Evolutionary conservation across 2,329 filamentous ascomycete species (phyloP).

Genomic region (Paraphaeosphaeria sporulosa): DNA sequence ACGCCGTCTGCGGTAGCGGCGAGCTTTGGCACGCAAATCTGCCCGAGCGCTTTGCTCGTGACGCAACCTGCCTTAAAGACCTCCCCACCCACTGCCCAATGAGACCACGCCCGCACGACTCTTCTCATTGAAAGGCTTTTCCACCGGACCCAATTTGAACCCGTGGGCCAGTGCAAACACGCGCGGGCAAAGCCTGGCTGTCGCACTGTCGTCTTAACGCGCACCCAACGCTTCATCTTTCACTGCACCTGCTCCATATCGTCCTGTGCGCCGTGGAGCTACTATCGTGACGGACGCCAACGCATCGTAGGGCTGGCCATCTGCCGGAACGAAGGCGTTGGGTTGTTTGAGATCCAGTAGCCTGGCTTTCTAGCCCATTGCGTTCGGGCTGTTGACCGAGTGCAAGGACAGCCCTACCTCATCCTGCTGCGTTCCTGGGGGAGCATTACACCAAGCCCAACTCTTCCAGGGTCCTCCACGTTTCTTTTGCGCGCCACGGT

Average conservation of each 20-base stretch:
- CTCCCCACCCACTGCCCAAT: slow-evolving; percentile 28
- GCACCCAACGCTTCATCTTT: slow-evolving; percentile 46
- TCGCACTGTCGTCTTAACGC: slow-evolving; percentile 46
- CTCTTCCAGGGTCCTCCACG: slow-evolving; percentile 43
- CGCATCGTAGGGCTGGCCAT: slow-evolving; percentile 41
- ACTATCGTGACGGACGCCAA: slow-evolving; percentile 38
- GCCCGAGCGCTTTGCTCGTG: slow-evolving; percentile 27
- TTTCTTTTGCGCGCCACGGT: slow-evolving; percentile 40
- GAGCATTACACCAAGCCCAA: slow-evolving; percentile 36
- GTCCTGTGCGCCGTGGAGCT: slow-evolving; percentile 38
- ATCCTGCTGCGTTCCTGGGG: slow-evolving; percentile 37
- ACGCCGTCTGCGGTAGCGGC: slow-evolving; percentile 30
- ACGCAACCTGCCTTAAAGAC: slow-evolving; percentile 30
- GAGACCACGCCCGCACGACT: slow-evolving; percentile 27
- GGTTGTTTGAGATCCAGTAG: slow-evolving; percentile 46
- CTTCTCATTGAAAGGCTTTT: slow-evolving; percentile 28
- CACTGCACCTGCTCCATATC: slow-evolving; percentile 39
- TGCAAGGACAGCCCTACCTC: slow-evolving; percentile 49
- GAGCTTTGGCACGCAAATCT: slow-evolving; percentile 26
- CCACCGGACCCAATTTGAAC: slow-evolving; percentile 20
- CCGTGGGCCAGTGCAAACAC: slow-evolving; percentile 32
- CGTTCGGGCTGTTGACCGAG: slow-evolving; percentile 36
- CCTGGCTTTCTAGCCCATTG: slow-evolving; percentile 31
- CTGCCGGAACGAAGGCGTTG: slow-evolving; percentile 43
- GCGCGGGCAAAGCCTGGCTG: slow-evolving; percentile 39